Base-by-base conservation (phyloP, 805 yeast genomes). In the Schizosaccharomyces octosporus region DNA sequence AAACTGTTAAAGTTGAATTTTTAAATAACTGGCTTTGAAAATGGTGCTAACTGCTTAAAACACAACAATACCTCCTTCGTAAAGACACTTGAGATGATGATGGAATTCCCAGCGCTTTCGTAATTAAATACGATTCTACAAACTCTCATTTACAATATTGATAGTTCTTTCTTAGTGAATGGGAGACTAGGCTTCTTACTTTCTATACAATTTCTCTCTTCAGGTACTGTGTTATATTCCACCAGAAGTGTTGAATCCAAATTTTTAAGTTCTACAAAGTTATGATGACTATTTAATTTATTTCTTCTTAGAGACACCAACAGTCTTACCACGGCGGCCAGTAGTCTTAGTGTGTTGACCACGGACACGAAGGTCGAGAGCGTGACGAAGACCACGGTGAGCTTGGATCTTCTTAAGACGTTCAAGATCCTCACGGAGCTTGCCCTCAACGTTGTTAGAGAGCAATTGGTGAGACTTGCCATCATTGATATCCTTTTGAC, bases 261-360 rank as follows among this genome's bases (percentile, higher is more conserved):
- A 31, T 31, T 45, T 19, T 45, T 45, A 19, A 45, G 51, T 24
- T 45, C 31, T 29, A 51, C 57, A 29, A 51, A 51, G 27, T 21
- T 21, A 51, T 29, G n/a, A 24, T 51, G 31, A 29, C 31, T 21
- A 24, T 51, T 24, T 19, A 24, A 29, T 6, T 51, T 71, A 68
- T 67, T 70, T 70, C 76, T 73, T 74, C 70, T 72, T 72, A 66
- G 76, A 73, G 70, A 76, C 72, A 69, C 75, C 76, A 66, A 73
- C 75, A 67, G 71, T 76, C 79, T 77, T 79, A 72, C 83, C 83
- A 74, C 95, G 89, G 82, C 98, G 88, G 78, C 97, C 95, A 73
- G 99, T 93, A 77, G 98, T 90, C 86, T 93, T 93, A 84, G 99
- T 93, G 83, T 93, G 99, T 83, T 93, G 98, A 81, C 98, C 98